Conservation (phyloP, 1,139 yeast species). For the Tardiomyces digboiensis region DNA sequence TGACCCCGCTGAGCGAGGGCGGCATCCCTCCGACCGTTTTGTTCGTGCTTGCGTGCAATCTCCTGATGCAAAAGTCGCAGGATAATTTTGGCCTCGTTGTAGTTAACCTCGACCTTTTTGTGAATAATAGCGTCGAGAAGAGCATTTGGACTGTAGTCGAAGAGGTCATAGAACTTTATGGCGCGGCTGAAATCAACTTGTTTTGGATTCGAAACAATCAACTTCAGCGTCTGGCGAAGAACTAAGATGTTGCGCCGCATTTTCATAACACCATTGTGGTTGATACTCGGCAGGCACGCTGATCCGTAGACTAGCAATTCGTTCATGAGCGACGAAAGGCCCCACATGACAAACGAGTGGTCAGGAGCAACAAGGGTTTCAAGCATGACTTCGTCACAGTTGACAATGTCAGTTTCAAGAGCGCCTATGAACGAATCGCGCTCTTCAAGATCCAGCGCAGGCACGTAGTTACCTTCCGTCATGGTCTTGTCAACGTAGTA, state of each 20-base stretch:
- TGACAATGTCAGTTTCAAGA: conserved; percentile 49
- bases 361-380: conserved; percentile 22
- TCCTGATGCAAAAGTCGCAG: conserved; percentile 18
- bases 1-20: conserved; percentile 6
- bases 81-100: conserved; percentile 20
- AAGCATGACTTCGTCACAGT: conserved; percentile 34
- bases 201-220: conserved; percentile 46
- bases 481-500: conserved; percentile 45
- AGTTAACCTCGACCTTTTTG: background rate
- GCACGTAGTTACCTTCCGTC: conserved; percentile 30
- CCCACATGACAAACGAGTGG: conserved; percentile 30
- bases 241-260: conserved; percentile 61
- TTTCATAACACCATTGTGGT: conserved; percentile 57
- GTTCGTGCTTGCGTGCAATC: conserved; percentile 17
- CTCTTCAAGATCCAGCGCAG: conserved; percentile 45
- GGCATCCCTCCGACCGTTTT: conserved; percentile 18
- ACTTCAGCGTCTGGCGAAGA: conserved; percentile 66
- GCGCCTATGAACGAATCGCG: conserved; percentile 53
- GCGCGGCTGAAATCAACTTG: conserved; percentile 51
- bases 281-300: conserved; percentile 43
- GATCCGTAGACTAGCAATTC: conserved; percentile 53
- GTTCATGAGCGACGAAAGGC: conserved; percentile 51
- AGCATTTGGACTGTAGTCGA: conserved; percentile 11
- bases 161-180: conserved; percentile 43
- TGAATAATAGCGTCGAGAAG: conserved; percentile 19